phyloP scores from a whole-genome alignment of 2,329 filamentous ascomycete species.

The Ambrosiella beaveri region DNA sequence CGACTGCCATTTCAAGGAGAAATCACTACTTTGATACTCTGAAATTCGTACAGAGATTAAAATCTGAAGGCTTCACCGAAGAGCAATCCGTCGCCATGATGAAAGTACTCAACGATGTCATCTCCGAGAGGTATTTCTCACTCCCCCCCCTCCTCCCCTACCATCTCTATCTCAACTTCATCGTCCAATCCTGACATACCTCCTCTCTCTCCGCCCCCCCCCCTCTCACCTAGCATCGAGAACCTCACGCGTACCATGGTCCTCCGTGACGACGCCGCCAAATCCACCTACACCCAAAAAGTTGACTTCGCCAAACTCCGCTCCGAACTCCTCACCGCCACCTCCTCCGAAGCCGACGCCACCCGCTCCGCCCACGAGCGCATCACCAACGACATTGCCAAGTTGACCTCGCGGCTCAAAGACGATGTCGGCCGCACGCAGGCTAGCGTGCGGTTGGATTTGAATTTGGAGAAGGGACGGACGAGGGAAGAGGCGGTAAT shows the following conservation, averaged over 20 bases:
- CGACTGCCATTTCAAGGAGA: slow-evolving; percentile 39
- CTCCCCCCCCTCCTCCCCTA: neutral
- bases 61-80: slow-evolving; percentile 86
- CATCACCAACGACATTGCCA: slow-evolving; percentile 84
- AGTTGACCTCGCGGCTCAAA: slow-evolving; percentile 71
- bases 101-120: slow-evolving; percentile 89
- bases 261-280: slow-evolving; percentile 77
- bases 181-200: neutral
- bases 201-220: neutral
- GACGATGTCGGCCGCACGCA: slow-evolving; percentile 93
- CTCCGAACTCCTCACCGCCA: slow-evolving; percentile 79
- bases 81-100: slow-evolving; percentile 96
- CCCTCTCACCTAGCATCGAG: slow-evolving; percentile 48
- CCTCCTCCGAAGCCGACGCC: slow-evolving; percentile 76
- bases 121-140: slow-evolving; percentile 60
- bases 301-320: slow-evolving; percentile 96
- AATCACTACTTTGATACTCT: slow-evolving; percentile 98
- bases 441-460: slow-evolving; percentile 75
- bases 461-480: slow-evolving; percentile 91
- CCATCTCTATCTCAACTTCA: neutral
- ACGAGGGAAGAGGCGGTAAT: slow-evolving; percentile 92
- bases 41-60: slow-evolving; percentile 83
- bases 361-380: slow-evolving; percentile 83
- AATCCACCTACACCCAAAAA: slow-evolving; percentile 68
- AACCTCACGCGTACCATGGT: slow-evolving; percentile 98